Evolutionary conservation across 805 yeast species (phyloP), one percentile per base, ranked within the genome.

Genomic region (Candida quercuum): DNA sequence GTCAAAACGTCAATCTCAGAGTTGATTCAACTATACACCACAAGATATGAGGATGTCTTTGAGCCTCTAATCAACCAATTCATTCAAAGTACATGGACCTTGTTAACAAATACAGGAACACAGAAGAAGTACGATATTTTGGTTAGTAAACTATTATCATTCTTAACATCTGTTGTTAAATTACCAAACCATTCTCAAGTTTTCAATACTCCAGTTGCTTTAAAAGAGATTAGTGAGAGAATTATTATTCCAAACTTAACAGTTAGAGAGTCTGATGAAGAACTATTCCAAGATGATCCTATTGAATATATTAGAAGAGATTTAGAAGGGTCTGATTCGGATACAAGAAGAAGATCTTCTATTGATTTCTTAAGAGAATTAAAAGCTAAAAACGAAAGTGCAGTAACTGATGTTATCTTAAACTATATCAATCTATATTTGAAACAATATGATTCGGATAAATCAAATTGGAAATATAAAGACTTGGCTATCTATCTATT

Each of bases 261-360:
- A 10, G 71, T 93, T 42, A 78, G 98, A 53, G 91, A 84, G 40
- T 71, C 83, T 2, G 99, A 93, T 56, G 87, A 86, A 52, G 99
- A 94, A 60, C 61, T 81, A 43, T 91, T 93, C 59, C 99, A 93
- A 61, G 99, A 93, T 61, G 99, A 93, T 56, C 99, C 99, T 26
- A 82, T 93, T 38, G 94, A 86, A 52, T 93, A 72, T 56, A 89
- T 89, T 16, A 75, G 98, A 53, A 74, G 95, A 43, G 99, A 93
- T 60, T 68, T 94, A 32, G 99, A 94, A 62, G 98, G 98, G 6
- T 81, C 95, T 0, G 98, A 91, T 57, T 75, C 83, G 12, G 98
- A 89, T 54, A 82, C 96, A 1, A 76, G 99, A 61, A 74, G 97
- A 60, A 78, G 94, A 49, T 79, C 96, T 0, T 80, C 97, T n/a